Percentiles rank a stretch among this genome's conserved stretches.
Conservation (phyloP, 2,329 filamentous ascomycete genomes). For the Eutypa lata region DNA sequence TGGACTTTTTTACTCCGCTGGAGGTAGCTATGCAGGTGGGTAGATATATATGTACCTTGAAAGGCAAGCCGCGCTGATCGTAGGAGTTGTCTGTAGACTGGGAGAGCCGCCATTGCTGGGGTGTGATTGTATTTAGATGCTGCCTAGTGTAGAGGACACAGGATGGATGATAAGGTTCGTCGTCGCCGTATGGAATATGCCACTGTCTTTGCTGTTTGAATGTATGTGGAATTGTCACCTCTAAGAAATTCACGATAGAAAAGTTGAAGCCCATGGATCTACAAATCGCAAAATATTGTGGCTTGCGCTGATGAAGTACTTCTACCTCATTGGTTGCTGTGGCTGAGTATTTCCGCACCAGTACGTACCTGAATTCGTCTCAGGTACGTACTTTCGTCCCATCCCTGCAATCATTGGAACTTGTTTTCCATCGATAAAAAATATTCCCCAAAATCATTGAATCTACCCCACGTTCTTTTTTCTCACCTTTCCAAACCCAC, state of each 20-base stretch:
- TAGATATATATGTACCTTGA: slow-evolving; percentile 54
- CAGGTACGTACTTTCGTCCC: not conserved
- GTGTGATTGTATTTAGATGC: slow-evolving; percentile 1
- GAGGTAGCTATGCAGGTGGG: not conserved
- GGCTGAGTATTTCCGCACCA: not conserved
- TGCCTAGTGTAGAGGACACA: not conserved
- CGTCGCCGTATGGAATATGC: not conserved
- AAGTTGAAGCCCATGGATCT: too few relatives aligned
- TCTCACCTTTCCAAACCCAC: slow-evolving; percentile 13
- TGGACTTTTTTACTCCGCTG: too few relatives aligned
- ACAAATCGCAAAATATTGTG: slow-evolving; percentile 1
- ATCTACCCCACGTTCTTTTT: slow-evolving; percentile 10
- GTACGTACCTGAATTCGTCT: not conserved
- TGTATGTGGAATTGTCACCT: too few relatives aligned
- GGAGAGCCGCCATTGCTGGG: slow-evolving; percentile 51
- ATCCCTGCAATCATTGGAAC: not conserved
- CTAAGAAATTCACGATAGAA: too few relatives aligned
- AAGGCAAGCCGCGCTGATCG: slow-evolving; percentile 83
- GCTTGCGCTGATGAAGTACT: not conserved
- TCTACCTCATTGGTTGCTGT: too few relatives aligned
- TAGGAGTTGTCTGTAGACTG: slow-evolving; percentile 76
- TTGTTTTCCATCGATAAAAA: not conserved
- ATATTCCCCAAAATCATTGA: slow-evolving; percentile 12
- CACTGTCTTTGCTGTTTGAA: too few relatives aligned
- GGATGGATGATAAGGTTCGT: not conserved